Evolutionary conservation across 345 rosid species (phyloP).

Genomic region (Heritiera fomes): DNA sequence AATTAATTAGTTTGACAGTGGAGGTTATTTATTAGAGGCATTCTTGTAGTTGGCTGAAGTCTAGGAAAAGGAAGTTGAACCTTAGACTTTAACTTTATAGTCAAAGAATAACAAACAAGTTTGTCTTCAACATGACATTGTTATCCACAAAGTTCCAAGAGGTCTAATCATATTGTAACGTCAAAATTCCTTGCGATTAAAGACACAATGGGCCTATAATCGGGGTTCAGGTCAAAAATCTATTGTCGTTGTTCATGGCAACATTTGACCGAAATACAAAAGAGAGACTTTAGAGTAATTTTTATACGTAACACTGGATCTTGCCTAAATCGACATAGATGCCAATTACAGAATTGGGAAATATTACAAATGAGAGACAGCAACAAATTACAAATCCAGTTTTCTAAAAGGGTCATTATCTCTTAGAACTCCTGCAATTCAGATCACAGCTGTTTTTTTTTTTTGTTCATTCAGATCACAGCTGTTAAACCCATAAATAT

Average conservation of each 20-base stretch:
- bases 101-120: not conserved
- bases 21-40: not conserved
- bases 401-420: too few species aligned
- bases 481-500: too few species aligned
- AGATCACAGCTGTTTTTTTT: too few species aligned
- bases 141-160: not conserved
- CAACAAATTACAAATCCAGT: too few species aligned
- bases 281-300: too few species aligned
- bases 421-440: too few species aligned
- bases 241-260: too few species aligned
- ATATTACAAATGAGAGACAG: not conserved
- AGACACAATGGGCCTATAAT: not conserved
- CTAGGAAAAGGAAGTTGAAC: not conserved
- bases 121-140: not conserved
- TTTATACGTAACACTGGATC: too few species aligned
- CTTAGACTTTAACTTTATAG: too few species aligned
- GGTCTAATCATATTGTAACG: not conserved
- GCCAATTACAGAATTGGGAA: not conserved
- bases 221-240: too few species aligned
- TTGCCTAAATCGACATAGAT: not conserved
- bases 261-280: too few species aligned
- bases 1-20: not conserved
- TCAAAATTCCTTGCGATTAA: not conserved
- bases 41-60: not conserved
- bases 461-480: too few species aligned